These are phyloP conservation scores for Collybia mongolica DNA, from an alignment of 768 basidiomycete species.

Conservation along the genomic window DNA sequence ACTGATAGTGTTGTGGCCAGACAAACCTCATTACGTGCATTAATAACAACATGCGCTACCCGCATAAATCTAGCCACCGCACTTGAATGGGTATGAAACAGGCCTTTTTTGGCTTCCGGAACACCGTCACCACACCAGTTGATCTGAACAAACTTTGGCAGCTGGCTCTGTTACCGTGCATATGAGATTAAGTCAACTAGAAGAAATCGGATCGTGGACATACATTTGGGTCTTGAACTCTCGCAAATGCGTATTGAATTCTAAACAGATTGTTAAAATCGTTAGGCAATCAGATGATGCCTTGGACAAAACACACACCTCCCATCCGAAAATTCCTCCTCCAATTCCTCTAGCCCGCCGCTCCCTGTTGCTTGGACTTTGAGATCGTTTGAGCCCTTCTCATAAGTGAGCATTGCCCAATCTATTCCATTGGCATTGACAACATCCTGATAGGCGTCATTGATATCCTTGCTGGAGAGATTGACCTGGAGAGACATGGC, in stretches of 20 bases:
- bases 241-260: slow-evolving; percentile 90
- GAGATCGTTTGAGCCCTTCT: slow-evolving; percentile 79
- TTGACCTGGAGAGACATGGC: slow-evolving; percentile 80
- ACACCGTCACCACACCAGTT: slow-evolving; percentile 99
- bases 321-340: slow-evolving; percentile 95
- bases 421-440: slow-evolving; percentile 66
- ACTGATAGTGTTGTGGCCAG: background rate
- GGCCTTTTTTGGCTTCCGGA: slow-evolving; percentile 86
- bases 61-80: slow-evolving; percentile 79
- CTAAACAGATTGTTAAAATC: slow-evolving; percentile 36
- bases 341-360: slow-evolving; percentile 86
- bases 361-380: slow-evolving; percentile 85
- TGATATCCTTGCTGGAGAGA: slow-evolving; percentile 70
- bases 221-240: slow-evolving; percentile 86
- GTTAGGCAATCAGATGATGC: slow-evolving; percentile 10
- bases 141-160: slow-evolving; percentile 92
- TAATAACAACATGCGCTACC: slow-evolving; percentile 84
- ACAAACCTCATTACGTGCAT: slow-evolving; percentile 80
- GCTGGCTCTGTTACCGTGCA: slow-evolving; percentile 52
- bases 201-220: slow-evolving; percentile 20
- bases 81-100: slow-evolving; percentile 86
- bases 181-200: background rate
- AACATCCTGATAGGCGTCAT: slow-evolving; percentile 73
- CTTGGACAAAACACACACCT: slow-evolving; percentile 46
- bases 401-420: slow-evolving; percentile 81